Evolutionary conservation across 2,329 filamentous ascomycete species (phyloP), one percentile per base, ranked within the genome.

Genomic region (Clarireedia paspali): DNA sequence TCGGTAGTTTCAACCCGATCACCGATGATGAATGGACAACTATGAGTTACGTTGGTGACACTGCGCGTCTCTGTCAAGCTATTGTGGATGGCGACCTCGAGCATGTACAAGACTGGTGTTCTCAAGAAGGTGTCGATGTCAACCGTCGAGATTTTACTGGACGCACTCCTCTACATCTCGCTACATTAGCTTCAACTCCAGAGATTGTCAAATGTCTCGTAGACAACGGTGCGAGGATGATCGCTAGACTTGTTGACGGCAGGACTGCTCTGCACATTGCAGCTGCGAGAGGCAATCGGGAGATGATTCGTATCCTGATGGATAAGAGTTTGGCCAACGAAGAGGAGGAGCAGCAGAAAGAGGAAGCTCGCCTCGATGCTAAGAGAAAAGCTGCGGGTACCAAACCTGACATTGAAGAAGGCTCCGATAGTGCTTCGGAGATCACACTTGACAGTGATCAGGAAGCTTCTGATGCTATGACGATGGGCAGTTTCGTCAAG

Each of bases 11-110:
- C 73, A 87, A 94, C 63, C 90, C 89, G 0, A 77, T 92, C 39
- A 91, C 87, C 0, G 84, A 89, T 44, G 79, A 89, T 50, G 89
- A 94, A 66, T 95, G 89, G 88, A 94, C 89, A 0, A 88, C 91
- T 61, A 94, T 95, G 89, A 89, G 89, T 0, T 95, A 95, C 62
- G 79, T 95, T 38, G 88, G 89, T 10, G 88, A 91, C 62, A 91
- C 88, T 1, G 83, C 82, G 39, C 77, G 80, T 15, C 76, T 95
- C 2, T 95, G 88, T 65, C 86, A 91, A 66, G 89, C 88, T 0
- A 95, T 95, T 56, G 82, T 91, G 4, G 84, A 91, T 62, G 75
- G 79, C 1, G 85, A 95, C 68, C 63, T 86, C 3, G 83, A 88
- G 39, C 79, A 82, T 59, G 86, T 95, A 3, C 70, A 82, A 62